These are phyloP conservation scores for Leishmania tarentolae DNA, from an alignment of 208 protist genomes.

Conservation along the genomic window DNA sequence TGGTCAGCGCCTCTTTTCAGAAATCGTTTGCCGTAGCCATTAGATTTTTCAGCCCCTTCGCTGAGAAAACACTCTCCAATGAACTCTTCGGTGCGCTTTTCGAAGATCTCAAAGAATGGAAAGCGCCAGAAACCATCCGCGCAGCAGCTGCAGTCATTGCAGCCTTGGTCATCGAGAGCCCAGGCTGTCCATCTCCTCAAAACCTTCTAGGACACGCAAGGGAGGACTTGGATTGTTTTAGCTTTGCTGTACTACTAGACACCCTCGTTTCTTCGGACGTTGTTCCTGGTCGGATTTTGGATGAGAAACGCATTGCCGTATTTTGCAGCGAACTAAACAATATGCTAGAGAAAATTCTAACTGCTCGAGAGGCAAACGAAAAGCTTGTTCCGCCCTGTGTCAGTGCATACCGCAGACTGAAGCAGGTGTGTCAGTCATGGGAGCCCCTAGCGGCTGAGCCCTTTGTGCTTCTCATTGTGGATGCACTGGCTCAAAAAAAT, in stretches of 20 bases:
- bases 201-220: conserved; percentile 15
- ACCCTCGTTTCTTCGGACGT: conserved; percentile 3
- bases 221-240: conserved; percentile 10
- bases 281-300: background rate
- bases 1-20: conserved; percentile 41
- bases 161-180: background rate
- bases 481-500: background rate
- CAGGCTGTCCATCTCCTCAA: conserved; percentile 3
- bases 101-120: conserved; percentile 22
- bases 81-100: conserved; percentile 28
- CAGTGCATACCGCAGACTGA: conserved; percentile 22
- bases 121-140: conserved; percentile 19
- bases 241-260: conserved; percentile 22
- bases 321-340: conserved; percentile 15
- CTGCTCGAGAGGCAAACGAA: background rate
- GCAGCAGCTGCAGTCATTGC: conserved; percentile 13
- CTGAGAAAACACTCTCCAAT: conserved; percentile 22
- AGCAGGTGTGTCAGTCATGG: background rate
- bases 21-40: conserved; percentile 30
- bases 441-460: background rate
- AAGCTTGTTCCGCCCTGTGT: conserved; percentile 23
- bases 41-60: conserved; percentile 11
- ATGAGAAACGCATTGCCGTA: background rate
- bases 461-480: background rate
- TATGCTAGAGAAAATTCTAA: background rate